Evolutionary conservation across 2,329 filamentous ascomycete genomes (phyloP), one percentile per base, ranked within the genome.

Genomic region (Monilinia laxa): DNA sequence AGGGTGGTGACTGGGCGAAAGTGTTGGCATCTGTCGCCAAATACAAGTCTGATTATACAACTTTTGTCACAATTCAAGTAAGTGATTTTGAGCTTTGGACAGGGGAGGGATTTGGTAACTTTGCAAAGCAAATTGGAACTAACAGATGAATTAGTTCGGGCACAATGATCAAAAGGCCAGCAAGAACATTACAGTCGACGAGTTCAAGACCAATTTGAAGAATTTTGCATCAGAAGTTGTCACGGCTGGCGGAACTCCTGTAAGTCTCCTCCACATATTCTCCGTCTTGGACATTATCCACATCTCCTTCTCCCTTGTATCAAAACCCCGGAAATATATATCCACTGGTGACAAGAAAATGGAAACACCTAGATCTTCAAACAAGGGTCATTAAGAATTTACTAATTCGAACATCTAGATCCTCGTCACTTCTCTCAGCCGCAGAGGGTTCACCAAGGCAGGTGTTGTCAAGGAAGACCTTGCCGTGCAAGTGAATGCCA

Each of bases 121-220:
- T 9, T 11, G 31, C 4, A 52, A 5, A n/a, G 23, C 16, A 7
- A 28, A 16, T 16, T 16, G 4, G n/a, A n/a, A 9, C n/a, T 59
- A 35, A 51, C 31, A 12, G 12, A 1, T 54, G 25, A 47, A 35
- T 1, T 71, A 75, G 73, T 84, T 84, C 64, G 82, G 82, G 14
- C 82, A 84, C 73, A 84, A 84, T 67, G 82, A 84, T 71, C 82
- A 84, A 68, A 84, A 84, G 68, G 12, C 75, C 1, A 75, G 72
- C 0, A 77, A 76, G 3, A 78, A 78, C 55, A 77, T 84, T 35
- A 74, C 73, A 1, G 68, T 83, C 31, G 67, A 55, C 0, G 35
- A 73, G n/a, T 84, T 79, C 74, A 76, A 76, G 20, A 72, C 73
- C 1, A 84, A 84, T 49, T 77, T 84, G 0, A 76, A 76, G 12